A percentile compares a stretch with the other conserved stretches of the same genome.
Evolutionary conservation across 75 land plant genomes (phyloP).

Genomic region (Chamaecyparis obtusa): DNA sequence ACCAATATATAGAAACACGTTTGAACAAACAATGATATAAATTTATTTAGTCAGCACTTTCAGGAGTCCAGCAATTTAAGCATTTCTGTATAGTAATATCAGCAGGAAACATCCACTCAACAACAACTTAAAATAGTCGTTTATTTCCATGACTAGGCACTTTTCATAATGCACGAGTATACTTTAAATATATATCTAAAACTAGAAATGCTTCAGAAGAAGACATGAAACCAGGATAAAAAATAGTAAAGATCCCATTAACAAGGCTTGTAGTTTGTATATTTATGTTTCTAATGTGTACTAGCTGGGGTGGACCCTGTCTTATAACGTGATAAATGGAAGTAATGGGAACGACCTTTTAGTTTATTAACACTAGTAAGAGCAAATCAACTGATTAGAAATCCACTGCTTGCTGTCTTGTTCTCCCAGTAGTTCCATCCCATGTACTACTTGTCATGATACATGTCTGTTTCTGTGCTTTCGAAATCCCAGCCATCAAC

Average conservation of each 20-base stretch:
- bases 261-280: neutral
- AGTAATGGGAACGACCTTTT: neutral
- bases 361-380: neutral
- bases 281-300: neutral
- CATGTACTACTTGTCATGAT: neutral
- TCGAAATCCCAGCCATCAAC: neutral
- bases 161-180: neutral
- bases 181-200: neutral
- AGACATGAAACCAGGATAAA: neutral
- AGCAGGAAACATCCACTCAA: neutral
- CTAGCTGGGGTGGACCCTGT: neutral
- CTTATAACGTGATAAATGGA: no score
- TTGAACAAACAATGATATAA: neutral
- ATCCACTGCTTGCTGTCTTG: neutral
- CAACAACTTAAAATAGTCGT: neutral
- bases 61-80: neutral
- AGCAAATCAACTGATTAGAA: neutral
- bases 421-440: neutral
- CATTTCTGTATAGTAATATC: neutral
- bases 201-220: neutral
- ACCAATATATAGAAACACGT: neutral
- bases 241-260: neutral
- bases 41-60: neutral
- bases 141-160: neutral
- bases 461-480: neutral